These are phyloP conservation scores for Diaporthe humulicola DNA, from an alignment of 2,329 filamentous ascomycete genomes.

Conservation along the genomic window DNA sequence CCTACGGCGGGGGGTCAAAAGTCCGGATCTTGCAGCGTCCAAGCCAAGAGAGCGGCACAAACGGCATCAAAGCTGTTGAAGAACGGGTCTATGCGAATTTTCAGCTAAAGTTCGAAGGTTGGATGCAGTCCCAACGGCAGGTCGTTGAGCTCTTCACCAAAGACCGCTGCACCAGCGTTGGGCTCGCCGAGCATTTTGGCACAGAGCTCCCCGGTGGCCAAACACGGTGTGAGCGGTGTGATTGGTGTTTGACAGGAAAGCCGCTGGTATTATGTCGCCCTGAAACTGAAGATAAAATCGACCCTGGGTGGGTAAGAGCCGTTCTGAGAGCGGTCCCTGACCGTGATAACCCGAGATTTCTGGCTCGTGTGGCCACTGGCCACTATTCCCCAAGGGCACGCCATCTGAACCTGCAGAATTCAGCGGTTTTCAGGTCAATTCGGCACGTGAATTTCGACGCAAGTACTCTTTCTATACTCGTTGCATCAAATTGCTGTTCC, in stretches of 20 bases:
- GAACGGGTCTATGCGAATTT: neutral
- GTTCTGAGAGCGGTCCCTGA: neutral
- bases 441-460: neutral
- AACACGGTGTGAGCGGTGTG: neutral
- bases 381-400: fast-evolving
- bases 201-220: neutral
- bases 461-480: neutral
- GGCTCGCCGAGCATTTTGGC: neutral
- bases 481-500: no score
- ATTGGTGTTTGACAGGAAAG: neutral
- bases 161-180: neutral
- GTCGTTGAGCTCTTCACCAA: neutral
- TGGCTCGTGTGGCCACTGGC: neutral
- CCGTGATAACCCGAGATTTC: neutral
- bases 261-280: neutral
- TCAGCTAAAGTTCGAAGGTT: neutral
- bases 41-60: neutral
- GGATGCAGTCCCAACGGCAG: neutral
- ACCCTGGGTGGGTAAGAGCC: neutral
- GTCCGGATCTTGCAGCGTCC: neutral
- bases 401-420: neutral
- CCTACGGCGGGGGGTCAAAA: no score
- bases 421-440: neutral
- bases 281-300: neutral
- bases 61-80: neutral